Evolutionary conservation across 768 basidiomycete genomes (phyloP).

Genomic region (Leucocoprinus leucothites): DNA sequence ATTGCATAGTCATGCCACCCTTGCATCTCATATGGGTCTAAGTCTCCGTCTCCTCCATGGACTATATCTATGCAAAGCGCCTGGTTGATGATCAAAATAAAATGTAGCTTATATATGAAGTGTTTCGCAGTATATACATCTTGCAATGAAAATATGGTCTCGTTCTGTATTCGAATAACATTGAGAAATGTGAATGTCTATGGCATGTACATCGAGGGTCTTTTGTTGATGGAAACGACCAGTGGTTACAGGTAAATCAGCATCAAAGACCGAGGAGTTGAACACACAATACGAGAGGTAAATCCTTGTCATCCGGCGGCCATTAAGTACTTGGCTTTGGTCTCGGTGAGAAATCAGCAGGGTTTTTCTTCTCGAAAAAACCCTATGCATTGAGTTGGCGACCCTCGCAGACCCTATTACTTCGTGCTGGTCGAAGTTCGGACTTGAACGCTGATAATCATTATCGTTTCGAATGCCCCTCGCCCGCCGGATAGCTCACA

Average conservation of each 20-base stretch:
- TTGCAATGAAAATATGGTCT: neutral
- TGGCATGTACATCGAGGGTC: too few relatives aligned
- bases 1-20: constrained; percentile 2
- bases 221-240: too few relatives aligned
- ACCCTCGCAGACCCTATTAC: neutral
- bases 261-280: too few relatives aligned
- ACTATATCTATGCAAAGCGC: constrained; percentile 4
- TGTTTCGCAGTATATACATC: neutral
- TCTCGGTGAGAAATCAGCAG: neutral
- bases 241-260: too few relatives aligned
- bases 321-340: neutral
- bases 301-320: neutral
- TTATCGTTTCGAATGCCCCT: neutral
- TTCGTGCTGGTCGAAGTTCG: neutral
- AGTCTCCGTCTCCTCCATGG: neutral
- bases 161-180: neutral
- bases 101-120: constrained; percentile 8
- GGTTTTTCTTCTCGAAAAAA: neutral
- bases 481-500: too few relatives aligned
- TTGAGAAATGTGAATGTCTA: too few relatives aligned
- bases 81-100: constrained; percentile 1
- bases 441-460: neutral
- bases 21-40: constrained; percentile 3
- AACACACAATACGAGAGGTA: neutral
- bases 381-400: neutral